These are phyloP conservation scores for Quercus berberidifolia DNA, from an alignment of 306 rosid species.

Conservation along the genomic window DNA sequence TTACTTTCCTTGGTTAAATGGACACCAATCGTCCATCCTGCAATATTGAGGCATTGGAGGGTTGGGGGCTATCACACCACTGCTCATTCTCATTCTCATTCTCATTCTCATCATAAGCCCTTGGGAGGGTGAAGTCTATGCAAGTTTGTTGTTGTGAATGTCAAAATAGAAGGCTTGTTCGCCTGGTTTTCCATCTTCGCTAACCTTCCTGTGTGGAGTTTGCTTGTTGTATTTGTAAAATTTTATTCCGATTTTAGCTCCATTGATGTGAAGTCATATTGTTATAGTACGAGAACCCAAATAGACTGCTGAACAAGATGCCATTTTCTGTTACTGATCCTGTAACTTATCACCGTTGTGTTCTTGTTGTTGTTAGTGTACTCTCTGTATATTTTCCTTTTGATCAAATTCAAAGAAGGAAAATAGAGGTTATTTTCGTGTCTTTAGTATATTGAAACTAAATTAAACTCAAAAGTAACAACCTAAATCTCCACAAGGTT, in stretches of 20 bases:
- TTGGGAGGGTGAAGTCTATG: conserved; percentile 17
- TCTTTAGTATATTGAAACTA: no score
- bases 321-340: not conserved
- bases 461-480: not conserved
- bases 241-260: conserved; percentile 28
- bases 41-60: conserved; percentile 9
- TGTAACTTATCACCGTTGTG: not conserved
- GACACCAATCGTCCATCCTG: conserved; percentile 18
- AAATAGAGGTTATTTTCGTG: not conserved
- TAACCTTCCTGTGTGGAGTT: conserved; percentile 15
- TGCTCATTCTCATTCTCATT: conserved; percentile 14
- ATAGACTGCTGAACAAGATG: not conserved
- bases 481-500: not conserved
- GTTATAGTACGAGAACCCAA: conserved; percentile 10
- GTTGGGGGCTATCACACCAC: conserved; percentile 19
- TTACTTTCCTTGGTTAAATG: not conserved
- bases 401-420: not conserved
- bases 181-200: not conserved
- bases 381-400: not conserved
- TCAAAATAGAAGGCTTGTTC: conserved; percentile 16
- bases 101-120: not conserved
- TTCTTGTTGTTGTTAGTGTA: not conserved
- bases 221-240: conserved; percentile 27
- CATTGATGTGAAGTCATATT: conserved; percentile 29
- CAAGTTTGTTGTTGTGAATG: conserved; percentile 36